phyloP scores from a whole-genome alignment of 2,329 filamentous ascomycete species.

The Hypoxylon sp. region DNA sequence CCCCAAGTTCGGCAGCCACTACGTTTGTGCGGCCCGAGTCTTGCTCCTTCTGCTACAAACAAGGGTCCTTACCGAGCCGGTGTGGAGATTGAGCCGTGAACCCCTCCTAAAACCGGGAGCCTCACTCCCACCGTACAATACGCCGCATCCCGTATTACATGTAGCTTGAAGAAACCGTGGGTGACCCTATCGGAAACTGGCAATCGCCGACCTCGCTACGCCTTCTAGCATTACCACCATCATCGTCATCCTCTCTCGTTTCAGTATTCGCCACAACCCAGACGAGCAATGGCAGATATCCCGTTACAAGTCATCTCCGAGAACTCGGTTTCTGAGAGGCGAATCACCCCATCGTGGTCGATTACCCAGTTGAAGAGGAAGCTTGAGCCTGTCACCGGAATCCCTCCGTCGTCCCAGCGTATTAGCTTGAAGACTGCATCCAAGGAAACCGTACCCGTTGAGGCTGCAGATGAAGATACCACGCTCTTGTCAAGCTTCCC shows the following conservation, averaged over 20 bases:
- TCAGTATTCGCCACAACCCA: constrained; percentile 32
- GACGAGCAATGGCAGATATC: constrained; percentile 75
- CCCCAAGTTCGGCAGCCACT: constrained; percentile 16
- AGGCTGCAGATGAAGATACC: constrained; percentile 80
- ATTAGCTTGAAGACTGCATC: constrained; percentile 78
- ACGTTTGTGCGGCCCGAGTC: constrained; percentile 41
- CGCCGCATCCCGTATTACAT: constrained; percentile 19
- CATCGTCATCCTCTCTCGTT: constrained; percentile 37
- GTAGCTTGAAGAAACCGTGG: constrained; percentile 11
- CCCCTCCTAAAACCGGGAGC: constrained; percentile 28
- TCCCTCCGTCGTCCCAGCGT: constrained; percentile 84
- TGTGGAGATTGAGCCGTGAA: constrained; percentile 32
- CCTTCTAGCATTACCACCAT: constrained; percentile 21
- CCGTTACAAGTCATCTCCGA: constrained; percentile 82
- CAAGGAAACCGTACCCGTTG: constrained; percentile 74
- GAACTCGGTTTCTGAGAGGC: constrained; percentile 86
- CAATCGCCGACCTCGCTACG: constrained; percentile 34
- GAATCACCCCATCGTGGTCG: constrained; percentile 93
- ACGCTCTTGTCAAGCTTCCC: constrained; percentile 75
- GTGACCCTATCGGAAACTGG: constrained; percentile 16
- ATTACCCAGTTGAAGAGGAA: constrained; percentile 87
- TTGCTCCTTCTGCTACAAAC: constrained; percentile 9
- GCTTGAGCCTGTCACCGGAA: constrained; percentile 92
- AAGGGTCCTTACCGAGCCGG: constrained; percentile 29
- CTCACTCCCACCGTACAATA: constrained; percentile 33